Evolutionary conservation across 768 basidiomycete species (phyloP).

Genomic region (Xerocomus potaroensis): DNA sequence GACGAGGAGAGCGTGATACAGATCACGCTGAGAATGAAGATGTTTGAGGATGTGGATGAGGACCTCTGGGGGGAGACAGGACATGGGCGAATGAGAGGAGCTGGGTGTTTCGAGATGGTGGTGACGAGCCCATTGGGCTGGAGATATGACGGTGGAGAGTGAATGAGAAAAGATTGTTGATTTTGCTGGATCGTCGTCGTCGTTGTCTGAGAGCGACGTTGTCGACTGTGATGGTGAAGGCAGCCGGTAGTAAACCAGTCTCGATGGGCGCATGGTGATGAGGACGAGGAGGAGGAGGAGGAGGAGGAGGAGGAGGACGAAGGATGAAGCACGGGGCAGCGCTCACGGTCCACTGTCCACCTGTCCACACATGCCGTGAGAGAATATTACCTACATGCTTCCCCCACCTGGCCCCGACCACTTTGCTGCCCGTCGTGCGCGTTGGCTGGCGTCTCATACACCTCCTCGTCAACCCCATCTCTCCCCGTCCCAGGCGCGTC

Average conservation of each 20-base stretch:
- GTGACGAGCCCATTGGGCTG: slow-evolving; percentile 58
- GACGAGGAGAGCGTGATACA: slow-evolving; percentile 73
- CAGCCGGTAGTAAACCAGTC: slow-evolving; percentile 34
- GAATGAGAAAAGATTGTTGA: slow-evolving; percentile 37
- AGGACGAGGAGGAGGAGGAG: no score
- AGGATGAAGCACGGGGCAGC: no score
- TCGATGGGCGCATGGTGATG: slow-evolving; percentile 15
- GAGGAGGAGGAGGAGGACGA: no score
- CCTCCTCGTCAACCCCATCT: slow-evolving; percentile 20
- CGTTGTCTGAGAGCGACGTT: slow-evolving; percentile 75
- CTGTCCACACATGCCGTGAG: slow-evolving; percentile 9
- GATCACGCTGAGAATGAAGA: slow-evolving; percentile 67
- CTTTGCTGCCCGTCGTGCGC: slow-evolving; percentile 56
- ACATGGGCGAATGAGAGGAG: slow-evolving; percentile 50
- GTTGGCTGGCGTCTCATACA: slow-evolving; percentile 47
- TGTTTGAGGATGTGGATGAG: slow-evolving; percentile 90
- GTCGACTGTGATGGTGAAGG: slow-evolving; percentile 62
- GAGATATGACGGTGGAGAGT: slow-evolving; percentile 43
- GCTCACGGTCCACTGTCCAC: no score
- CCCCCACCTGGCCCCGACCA: slow-evolving; percentile 62
- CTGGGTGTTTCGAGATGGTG: slow-evolving; percentile 33
- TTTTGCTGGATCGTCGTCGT: slow-evolving; percentile 59
- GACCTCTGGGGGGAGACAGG: slow-evolving; percentile 81
- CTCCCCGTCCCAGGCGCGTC: slow-evolving; percentile 42
- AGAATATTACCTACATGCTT: slow-evolving; percentile 28